Conservation (phyloP, 129 eudicot species). For the Artemisia tridentata region DNA sequence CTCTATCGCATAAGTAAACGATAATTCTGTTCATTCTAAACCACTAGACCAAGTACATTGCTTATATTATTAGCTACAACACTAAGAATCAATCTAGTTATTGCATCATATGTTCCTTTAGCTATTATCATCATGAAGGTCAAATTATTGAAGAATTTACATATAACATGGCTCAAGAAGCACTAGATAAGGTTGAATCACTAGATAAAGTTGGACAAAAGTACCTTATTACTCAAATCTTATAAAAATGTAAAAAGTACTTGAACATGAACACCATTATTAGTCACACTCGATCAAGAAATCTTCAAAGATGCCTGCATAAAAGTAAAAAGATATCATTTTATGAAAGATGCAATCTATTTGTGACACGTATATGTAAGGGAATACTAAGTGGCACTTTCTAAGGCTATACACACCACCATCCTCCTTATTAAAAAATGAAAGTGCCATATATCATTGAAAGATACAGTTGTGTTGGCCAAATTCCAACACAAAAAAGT, state of each 20-base stretch:
- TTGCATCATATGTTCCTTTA: too few relatives aligned
- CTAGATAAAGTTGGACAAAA: too few relatives aligned
- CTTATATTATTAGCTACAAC: too few relatives aligned
- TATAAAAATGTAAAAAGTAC: not conserved
- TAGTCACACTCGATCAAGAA: not conserved
- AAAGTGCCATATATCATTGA: constrained; percentile 9
- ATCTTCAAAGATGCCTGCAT: constrained; percentile 13
- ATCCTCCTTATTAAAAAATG: not conserved
- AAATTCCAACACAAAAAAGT: constrained; percentile 12
- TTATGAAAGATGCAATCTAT: constrained; percentile 8
- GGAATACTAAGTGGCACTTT: constrained; percentile 5
- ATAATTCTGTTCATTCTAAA: too few relatives aligned
- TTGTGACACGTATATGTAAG: constrained; percentile 23
- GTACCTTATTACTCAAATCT: not conserved
- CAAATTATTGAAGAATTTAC: too few relatives aligned
- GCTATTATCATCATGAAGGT: too few relatives aligned
- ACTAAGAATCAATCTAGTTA: too few relatives aligned
- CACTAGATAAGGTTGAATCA: too few relatives aligned
- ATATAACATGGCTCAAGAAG: too few relatives aligned
- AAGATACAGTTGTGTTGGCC: constrained; percentile 11
- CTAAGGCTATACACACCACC: constrained; percentile 9
- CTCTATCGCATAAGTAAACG: too few relatives aligned
- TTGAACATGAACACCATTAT: constrained; percentile 1
- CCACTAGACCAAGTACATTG: too few relatives aligned
- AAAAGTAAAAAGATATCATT: constrained; percentile 16